Conservation (phyloP, 2,329 filamentous ascomycete species). For the Fusarium falciforme region DNA sequence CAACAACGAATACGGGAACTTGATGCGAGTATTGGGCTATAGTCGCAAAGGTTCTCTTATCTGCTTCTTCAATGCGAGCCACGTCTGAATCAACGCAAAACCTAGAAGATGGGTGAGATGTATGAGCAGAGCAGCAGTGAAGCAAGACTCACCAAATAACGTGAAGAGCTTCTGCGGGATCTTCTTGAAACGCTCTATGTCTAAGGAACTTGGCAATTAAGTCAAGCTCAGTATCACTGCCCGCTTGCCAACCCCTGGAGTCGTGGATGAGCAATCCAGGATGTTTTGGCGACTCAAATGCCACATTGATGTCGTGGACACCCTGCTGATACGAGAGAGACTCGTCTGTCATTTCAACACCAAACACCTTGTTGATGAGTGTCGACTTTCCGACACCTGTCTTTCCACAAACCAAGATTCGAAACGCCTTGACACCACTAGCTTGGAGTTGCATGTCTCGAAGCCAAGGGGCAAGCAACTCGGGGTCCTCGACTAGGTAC, state of each 20-base stretch:
- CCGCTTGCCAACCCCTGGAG: constrained; percentile 42
- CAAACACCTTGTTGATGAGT: constrained; percentile 43
- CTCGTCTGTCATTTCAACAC: constrained; percentile 41
- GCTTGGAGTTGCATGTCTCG: constrained; percentile 37
- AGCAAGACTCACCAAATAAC: constrained; percentile 29
- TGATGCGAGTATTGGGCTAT: constrained; percentile 42
- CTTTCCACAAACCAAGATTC: constrained; percentile 41
- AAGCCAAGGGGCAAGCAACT: constrained; percentile 36
- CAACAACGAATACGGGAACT: constrained; percentile 41
- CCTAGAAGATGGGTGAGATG: constrained; percentile 8
- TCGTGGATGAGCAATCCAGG: constrained; percentile 41
- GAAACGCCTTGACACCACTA: constrained; percentile 41
- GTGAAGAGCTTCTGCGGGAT: constrained; percentile 39
- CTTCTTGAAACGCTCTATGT: constrained; percentile 41
- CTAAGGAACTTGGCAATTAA: constrained; percentile 43
- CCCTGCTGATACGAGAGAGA: constrained; percentile 40
- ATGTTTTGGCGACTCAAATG: constrained; percentile 40
- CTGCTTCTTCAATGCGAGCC: constrained; percentile 41
- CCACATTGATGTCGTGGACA: constrained; percentile 42
- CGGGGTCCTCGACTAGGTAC: constrained; percentile 9
- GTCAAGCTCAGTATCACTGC: constrained; percentile 38
- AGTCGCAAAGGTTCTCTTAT: constrained; percentile 42
- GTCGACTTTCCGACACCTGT: constrained; percentile 44
- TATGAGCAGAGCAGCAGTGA: rapidly evolving
- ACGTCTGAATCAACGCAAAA: constrained; percentile 43